Conservation (phyloP, 805 yeast species). For the Jamesozyma lodderae region DNA sequence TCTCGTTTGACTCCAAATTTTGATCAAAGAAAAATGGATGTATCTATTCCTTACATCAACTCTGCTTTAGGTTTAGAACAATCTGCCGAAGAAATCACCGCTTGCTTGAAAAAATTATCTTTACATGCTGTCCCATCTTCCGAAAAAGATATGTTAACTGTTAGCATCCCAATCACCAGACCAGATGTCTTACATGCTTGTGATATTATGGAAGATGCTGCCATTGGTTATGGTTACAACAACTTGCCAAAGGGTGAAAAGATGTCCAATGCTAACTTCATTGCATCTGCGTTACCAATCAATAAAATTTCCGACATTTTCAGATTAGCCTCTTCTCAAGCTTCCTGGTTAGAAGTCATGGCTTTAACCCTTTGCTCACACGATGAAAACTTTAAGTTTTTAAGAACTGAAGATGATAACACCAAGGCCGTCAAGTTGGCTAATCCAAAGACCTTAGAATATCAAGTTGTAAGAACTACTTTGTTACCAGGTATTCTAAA, state of each 20-base stretch:
- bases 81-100: slow-evolving; percentile 55
- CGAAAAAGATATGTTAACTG: slow-evolving; percentile 41
- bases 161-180: slow-evolving; percentile 84
- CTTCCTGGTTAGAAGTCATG: slow-evolving; percentile 93
- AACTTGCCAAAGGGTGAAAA: slow-evolving; percentile 73
- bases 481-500: slow-evolving; percentile 90
- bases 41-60: slow-evolving; percentile 79
- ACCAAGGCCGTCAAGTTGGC: slow-evolving; percentile 81
- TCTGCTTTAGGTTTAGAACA: slow-evolving; percentile 83
- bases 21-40: slow-evolving; percentile 55
- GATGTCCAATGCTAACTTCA: slow-evolving; percentile 62
- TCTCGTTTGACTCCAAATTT: slow-evolving; percentile 70
- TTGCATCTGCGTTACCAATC: slow-evolving; percentile 82
- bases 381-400: slow-evolving; percentile 88
- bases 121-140: slow-evolving; percentile 50
- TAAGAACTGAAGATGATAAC: slow-evolving; percentile 64
- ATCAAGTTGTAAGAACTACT: slow-evolving; percentile 95
- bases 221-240: slow-evolving; percentile 91
- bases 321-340: slow-evolving; percentile 83
- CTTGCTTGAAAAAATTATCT: slow-evolving; percentile 72
- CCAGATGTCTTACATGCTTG: slow-evolving; percentile 94
- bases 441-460: slow-evolving; percentile 93
- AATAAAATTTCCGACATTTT: slow-evolving; percentile 86
- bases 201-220: slow-evolving; percentile 98
- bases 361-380: slow-evolving; percentile 94